Evolutionary conservation across 495 filamentous ascomycete genomes (phyloP), one percentile per base, ranked within the genome.

Genomic region (Trichoderma virens): DNA sequence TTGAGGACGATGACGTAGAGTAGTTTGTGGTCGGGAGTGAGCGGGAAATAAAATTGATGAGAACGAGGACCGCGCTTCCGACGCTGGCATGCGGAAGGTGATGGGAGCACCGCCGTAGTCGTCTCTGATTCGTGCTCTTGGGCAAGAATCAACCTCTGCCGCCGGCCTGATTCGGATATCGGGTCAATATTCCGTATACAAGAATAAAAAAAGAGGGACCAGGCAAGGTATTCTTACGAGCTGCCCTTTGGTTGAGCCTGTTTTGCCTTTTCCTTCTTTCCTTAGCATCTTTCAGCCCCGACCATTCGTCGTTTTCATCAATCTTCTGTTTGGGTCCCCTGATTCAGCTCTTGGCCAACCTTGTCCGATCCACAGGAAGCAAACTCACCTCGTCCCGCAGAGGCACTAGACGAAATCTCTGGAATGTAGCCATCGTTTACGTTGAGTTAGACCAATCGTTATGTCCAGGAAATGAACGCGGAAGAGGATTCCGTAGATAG

Each of bases 201-300:
- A 56, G 23, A 4, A 56, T 11, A 30, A 28, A 14, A 28, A 28
- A 56, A 16, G 51, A 30, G 25, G 11, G 51, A 16, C 25, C 25
- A 16, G 1, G 20, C 14, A 30, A 16, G 25, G 27, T 14, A 18
- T 4, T 11, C 51, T 9, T 30, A 56, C 51, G 51, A 56, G 51
- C 51, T 28, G 51, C 51, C 20, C 51, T 28, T 18, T 56, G 51
- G 16, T 56, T 56, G 27, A 56, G 28, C 51, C 51, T 56, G 13
- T 56, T 56, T 18, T 56, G 51, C 6, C 51, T 56, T 30, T 56
- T 56, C 25, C 51, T 56, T 25, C 51, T 56, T 25, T 56, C 51
- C 51, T 56, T 56, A 11, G 51, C 51, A 56, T 56, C 51, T 9
- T 28, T 56, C 25, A 56, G 25, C 13, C 51, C 51, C 2, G 23